phyloP scores from a whole-genome alignment of 2,329 filamentous ascomycete genomes.

The Cladosporium oxysporum region DNA sequence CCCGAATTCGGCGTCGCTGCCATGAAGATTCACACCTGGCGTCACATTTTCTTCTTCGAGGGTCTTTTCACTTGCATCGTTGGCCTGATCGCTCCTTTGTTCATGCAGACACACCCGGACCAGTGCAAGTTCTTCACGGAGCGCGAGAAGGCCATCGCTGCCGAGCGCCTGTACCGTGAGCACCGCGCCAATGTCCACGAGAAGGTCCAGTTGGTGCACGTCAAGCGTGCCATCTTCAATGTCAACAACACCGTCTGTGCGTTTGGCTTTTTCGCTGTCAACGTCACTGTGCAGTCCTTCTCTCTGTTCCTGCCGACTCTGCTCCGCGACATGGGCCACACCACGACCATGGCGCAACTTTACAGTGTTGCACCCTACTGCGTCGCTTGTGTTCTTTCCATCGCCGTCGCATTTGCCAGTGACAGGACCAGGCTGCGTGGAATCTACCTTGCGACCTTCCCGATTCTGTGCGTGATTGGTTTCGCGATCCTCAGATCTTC shows the following conservation, averaged over 20 bases:
- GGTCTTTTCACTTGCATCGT: slow-evolving; percentile 56
- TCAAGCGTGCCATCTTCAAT: slow-evolving; percentile 55
- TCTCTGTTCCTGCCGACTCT: slow-evolving; percentile 50
- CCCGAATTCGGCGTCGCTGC: slow-evolving; percentile 53
- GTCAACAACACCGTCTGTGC: slow-evolving; percentile 63
- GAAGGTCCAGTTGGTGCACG: slow-evolving; percentile 50
- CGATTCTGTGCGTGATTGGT: slow-evolving; percentile 33
- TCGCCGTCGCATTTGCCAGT: slow-evolving; percentile 29
- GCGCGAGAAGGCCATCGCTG: slow-evolving; percentile 57
- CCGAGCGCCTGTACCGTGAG: slow-evolving; percentile 54
- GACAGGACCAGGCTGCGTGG: slow-evolving; percentile 28
- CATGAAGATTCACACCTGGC: slow-evolving; percentile 53
- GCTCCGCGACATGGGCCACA: slow-evolving; percentile 66
- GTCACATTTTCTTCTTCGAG: slow-evolving; percentile 66
- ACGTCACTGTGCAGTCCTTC: slow-evolving; percentile 57
- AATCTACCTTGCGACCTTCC: slow-evolving; percentile 28
- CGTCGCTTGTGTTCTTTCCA: slow-evolving; percentile 27
- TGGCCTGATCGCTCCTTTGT: slow-evolving; percentile 49
- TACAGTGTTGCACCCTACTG: slow-evolving; percentile 21
- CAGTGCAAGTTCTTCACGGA: slow-evolving; percentile 54
- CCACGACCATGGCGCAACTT: slow-evolving; percentile 49
- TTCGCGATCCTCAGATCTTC: slow-evolving; percentile 37
- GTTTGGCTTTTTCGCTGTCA: slow-evolving; percentile 60
- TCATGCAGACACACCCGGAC: slow-evolving; percentile 54
- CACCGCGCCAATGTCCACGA: slow-evolving; percentile 50